These are phyloP conservation scores for Candida nitratophila DNA, from an alignment of 805 yeast genomes.

Conservation along the genomic window DNA sequence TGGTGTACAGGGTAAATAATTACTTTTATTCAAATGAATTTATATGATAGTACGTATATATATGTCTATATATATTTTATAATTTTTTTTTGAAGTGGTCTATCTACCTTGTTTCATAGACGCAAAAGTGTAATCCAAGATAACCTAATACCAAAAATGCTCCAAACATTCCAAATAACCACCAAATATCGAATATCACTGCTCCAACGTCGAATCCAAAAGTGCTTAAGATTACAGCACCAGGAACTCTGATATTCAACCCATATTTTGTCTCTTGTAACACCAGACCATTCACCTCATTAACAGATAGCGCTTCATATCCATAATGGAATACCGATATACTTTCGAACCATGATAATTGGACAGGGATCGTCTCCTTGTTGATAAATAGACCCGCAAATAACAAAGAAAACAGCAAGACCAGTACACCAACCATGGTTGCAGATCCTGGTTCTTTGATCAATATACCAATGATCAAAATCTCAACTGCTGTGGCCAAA, in stretches of 20 bases:
- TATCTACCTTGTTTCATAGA: slow-evolving; percentile 62
- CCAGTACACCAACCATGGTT: slow-evolving; percentile 77
- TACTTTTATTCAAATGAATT: no score
- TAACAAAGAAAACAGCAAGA: slow-evolving; percentile 74
- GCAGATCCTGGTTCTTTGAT: slow-evolving; percentile 90
- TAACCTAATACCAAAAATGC: slow-evolving; percentile 66
- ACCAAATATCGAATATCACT: slow-evolving; percentile 56
- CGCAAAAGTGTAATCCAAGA: slow-evolving; percentile 59
- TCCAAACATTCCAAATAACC: slow-evolving; percentile 49
- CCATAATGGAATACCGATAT: slow-evolving; percentile 92
- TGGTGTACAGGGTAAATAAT: no score
- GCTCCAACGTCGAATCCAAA: slow-evolving; percentile 90
- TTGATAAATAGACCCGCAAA: slow-evolving; percentile 94
- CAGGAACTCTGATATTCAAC: slow-evolving; percentile 90
- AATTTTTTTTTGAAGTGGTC: no score
- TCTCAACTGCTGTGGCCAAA: slow-evolving; percentile 76
- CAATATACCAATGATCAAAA: slow-evolving; percentile 81
- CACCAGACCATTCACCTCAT: slow-evolving; percentile 83
- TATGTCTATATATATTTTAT: no score
- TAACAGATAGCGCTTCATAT: slow-evolving; percentile 85
- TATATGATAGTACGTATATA: no score
- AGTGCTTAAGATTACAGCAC: slow-evolving; percentile 92
- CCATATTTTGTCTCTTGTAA: slow-evolving; percentile 88
- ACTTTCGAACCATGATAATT: slow-evolving; percentile 69
- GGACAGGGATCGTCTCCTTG: slow-evolving; percentile 46